Percentiles rank a stretch among this genome's conserved stretches.
phyloP scores from a whole-genome alignment of 768 basidiomycete genomes.

The Phanerochaete carnosa region DNA sequence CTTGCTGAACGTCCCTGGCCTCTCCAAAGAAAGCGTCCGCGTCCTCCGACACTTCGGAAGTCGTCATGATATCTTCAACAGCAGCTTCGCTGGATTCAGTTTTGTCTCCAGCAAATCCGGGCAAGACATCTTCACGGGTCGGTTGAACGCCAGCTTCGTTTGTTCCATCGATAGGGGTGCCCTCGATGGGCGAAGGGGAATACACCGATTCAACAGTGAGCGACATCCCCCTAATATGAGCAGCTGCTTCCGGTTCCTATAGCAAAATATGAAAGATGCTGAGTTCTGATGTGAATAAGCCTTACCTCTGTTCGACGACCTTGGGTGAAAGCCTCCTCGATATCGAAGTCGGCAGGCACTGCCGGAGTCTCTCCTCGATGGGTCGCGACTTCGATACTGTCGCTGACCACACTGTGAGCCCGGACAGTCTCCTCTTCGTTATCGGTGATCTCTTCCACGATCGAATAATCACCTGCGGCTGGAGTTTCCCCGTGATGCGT shows the following conservation, averaged over 20 bases:
- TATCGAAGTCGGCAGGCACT: slow-evolving; percentile 18
- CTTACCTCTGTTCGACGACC: slow-evolving; percentile 31
- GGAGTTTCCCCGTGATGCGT: slow-evolving; percentile 3
- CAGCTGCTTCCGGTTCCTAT: neutral
- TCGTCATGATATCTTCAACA: neutral
- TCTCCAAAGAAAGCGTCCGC: too few relatives aligned
- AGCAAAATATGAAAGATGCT: neutral
- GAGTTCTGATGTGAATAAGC: neutral
- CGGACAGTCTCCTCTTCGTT: neutral
- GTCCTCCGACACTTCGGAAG: neutral
- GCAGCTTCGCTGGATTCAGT: neutral
- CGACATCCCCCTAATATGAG: neutral
- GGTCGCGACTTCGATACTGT: neutral
- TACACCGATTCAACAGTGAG: neutral
- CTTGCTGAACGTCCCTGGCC: too few relatives aligned
- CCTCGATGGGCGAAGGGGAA: neutral
- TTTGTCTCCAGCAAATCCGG: neutral
- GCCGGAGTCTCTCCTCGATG: slow-evolving; percentile 1
- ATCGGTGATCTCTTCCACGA: neutral
- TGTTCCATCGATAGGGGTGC: neutral
- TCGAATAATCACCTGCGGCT: neutral
- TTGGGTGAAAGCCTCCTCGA: slow-evolving; percentile 33
- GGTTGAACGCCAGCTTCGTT: neutral
- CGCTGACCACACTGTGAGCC: neutral
- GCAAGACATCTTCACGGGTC: too few relatives aligned